These are phyloP conservation scores for Eutypella sp. DNA, from an alignment of 2,329 filamentous ascomycete genomes.

Conservation along the genomic window DNA sequence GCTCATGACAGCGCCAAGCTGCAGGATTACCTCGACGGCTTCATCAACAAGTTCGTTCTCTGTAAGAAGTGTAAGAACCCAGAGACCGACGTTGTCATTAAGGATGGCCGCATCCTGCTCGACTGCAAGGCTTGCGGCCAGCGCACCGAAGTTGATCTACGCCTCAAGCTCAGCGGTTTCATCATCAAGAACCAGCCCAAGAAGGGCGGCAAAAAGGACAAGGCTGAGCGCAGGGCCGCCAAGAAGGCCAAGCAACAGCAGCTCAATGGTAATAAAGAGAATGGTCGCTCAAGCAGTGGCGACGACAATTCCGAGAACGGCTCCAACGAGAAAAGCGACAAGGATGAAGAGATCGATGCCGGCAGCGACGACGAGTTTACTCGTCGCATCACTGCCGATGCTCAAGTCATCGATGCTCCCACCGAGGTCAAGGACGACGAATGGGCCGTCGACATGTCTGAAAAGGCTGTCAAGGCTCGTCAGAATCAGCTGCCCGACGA, in stretches of 20 bases:
- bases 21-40: slow-evolving; percentile 96
- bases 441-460: slow-evolving; percentile 96
- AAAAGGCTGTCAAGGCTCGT: slow-evolving; percentile 90
- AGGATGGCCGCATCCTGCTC: slow-evolving; percentile 83
- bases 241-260: slow-evolving; percentile 75
- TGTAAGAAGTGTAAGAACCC: slow-evolving; percentile 99
- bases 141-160: slow-evolving; percentile 83
- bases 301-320: slow-evolving; percentile 62
- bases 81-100: slow-evolving; percentile 93
- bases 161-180: slow-evolving; percentile 93
- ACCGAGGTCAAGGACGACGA: slow-evolving; percentile 74
- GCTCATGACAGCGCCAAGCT: slow-evolving; percentile 93
- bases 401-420: slow-evolving; percentile 44
- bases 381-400: slow-evolving; percentile 68
- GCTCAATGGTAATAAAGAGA: slow-evolving; percentile 52
- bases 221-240: slow-evolving; percentile 80
- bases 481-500: slow-evolving; percentile 90
- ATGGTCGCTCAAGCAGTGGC: slow-evolving; percentile 52
- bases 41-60: slow-evolving; percentile 97
- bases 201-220: slow-evolving; percentile 95
- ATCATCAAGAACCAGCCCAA: slow-evolving; percentile 91
- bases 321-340: slow-evolving; percentile 47
- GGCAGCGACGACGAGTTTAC: slow-evolving; percentile 90
- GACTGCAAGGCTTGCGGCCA: slow-evolving; percentile 99
- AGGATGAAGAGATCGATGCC: slow-evolving; percentile 56